Percentiles rank a stretch among this genome's conserved stretches.
Conservation (phyloP, 2,329 filamentous ascomycete species). For the Colletotrichum sansevieriae region DNA sequence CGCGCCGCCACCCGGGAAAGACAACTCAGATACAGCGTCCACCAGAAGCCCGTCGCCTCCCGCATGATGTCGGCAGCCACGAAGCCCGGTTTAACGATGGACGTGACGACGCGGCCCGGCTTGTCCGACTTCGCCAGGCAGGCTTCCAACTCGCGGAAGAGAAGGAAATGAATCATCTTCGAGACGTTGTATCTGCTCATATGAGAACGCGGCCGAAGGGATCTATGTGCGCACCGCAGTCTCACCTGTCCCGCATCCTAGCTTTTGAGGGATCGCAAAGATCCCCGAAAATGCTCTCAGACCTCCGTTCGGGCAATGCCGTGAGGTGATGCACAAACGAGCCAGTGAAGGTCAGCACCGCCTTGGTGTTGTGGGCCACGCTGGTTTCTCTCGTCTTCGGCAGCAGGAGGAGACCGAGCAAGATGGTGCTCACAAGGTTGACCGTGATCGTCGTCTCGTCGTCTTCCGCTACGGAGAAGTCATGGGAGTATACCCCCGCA, state of each 20-base stretch:
- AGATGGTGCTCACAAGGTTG: slow-evolving; percentile 66
- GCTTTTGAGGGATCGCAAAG: no score
- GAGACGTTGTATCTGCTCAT: no score
- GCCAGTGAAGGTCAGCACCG: slow-evolving; percentile 47
- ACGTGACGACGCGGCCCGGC: no score
- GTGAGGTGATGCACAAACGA: slow-evolving; percentile 47
- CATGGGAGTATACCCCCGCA: slow-evolving; percentile 53
- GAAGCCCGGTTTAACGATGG: slow-evolving; percentile 63
- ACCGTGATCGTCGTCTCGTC: slow-evolving; percentile 63
- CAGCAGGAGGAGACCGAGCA: slow-evolving; percentile 63
- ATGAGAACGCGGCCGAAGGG: no score
- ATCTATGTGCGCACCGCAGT: no score
- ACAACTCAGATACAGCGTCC: no score
- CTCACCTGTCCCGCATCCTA: no score
- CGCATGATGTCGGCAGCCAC: slow-evolving; percentile 28
- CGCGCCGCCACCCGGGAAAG: slow-evolving; percentile 50
- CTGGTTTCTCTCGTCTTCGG: slow-evolving; percentile 62
- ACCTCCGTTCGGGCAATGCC: slow-evolving; percentile 45
- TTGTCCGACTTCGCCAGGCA: no score
- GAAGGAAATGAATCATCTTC: no score
- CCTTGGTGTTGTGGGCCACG: slow-evolving; percentile 32
- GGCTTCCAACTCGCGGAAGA: no score
- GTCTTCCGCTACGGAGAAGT: slow-evolving; percentile 54
- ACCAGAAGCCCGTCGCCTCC: slow-evolving; percentile 48
- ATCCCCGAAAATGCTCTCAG: slow-evolving; percentile 44